A percentile compares a stretch with the other conserved stretches of the same genome.
These are phyloP conservation scores for Coniella vitis DNA, from an alignment of 2,329 filamentous ascomycete species.

Conservation along the genomic window DNA sequence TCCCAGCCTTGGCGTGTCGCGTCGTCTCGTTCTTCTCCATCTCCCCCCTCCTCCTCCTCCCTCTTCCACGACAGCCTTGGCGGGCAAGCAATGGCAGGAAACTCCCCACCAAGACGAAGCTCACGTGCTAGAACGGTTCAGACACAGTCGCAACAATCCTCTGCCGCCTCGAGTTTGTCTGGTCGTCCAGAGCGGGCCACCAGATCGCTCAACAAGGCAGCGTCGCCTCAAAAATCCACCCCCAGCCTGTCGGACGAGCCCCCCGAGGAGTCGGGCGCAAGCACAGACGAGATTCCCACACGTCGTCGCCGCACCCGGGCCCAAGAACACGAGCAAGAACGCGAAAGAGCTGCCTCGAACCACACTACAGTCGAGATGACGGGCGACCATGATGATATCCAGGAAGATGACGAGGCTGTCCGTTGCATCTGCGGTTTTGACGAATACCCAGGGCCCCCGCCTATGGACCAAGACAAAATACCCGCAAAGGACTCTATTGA, in stretches of 20 bases:
- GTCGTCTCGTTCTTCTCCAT: not conserved
- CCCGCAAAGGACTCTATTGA: constrained; percentile 50
- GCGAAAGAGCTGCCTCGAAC: constrained; percentile 35
- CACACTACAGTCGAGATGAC: constrained; percentile 43
- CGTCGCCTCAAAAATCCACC: constrained; percentile 68
- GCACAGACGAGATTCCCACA: constrained; percentile 57
- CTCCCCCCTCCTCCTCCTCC: constrained; percentile 23
- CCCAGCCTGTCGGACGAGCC: constrained; percentile 68
- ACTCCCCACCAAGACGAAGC: constrained; percentile 70
- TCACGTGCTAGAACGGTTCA: constrained; percentile 81
- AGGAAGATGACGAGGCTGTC: constrained; percentile 77
- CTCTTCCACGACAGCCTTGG: constrained; percentile 24
- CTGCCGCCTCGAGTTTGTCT: constrained; percentile 70
- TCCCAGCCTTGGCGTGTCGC: constrained; percentile 9
- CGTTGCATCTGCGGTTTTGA: constrained; percentile 91
- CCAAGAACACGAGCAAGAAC: constrained; percentile 49
- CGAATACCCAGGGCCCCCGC: constrained; percentile 83
- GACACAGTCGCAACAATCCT: constrained; percentile 61
- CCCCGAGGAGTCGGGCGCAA: constrained; percentile 51
- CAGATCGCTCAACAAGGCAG: constrained; percentile 63
- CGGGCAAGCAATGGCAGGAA: constrained; percentile 51
- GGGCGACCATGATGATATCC: constrained; percentile 63
- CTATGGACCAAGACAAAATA: constrained; percentile 49
- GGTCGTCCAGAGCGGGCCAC: constrained; percentile 68
- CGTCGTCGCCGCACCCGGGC: constrained; percentile 75